Base-by-base conservation (phyloP, 2,329 filamentous ascomycete species). In the Ophiocordyceps camponoti-saundersi region DNA sequence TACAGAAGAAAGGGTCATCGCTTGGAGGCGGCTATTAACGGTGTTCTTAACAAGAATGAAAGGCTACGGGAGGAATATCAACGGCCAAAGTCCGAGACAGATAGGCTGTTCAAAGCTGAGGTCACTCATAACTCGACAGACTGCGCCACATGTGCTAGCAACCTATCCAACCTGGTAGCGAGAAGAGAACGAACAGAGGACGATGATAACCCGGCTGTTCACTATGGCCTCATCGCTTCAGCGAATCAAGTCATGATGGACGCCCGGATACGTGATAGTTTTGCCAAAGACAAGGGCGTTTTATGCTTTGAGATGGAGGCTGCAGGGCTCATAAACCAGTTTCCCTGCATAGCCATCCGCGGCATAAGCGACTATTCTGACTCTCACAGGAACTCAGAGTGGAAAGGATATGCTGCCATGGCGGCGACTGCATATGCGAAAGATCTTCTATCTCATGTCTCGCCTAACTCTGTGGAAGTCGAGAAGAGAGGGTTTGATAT, bases 241-340 rank as follows among this genome's bases (percentile, higher is more conserved):
- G 42, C 21, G 6, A 44, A 44, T 18, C n/a, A 13, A 3, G 5
- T 44, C 11, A 30, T 44, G 16, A 44, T 20, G 22, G 15, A 44
- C 26, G 34, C 34, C 22, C 3, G 12, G 10, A 15, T 40, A 18
- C 2, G 44, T 5, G 44, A 46, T 21, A 46, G 29, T 12, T 20
- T 41, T 26, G 32, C 44, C 1, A 23, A 12, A 3, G 18, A 46
- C 4, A 13, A 29, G 6, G 44, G 22, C 16, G 12, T 46, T n/a
- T 21, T 46, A 7, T 46, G 44, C 48, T 50, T 56, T 43, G 55
- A 59, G 49, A 59, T 59, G 54, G 42, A 44, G 18, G 42, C 42
- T 1, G 42, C 42, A 2, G 42, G 42, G 1, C 16, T 44, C 12
- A 44, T 44, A 26, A 44, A 44, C n/a, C 26, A 32, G 3, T 44